Evolutionary conservation across 306 rosid genomes (phyloP), one percentile per base, ranked within the genome.

Genomic region (Trifolium fragiferum): DNA sequence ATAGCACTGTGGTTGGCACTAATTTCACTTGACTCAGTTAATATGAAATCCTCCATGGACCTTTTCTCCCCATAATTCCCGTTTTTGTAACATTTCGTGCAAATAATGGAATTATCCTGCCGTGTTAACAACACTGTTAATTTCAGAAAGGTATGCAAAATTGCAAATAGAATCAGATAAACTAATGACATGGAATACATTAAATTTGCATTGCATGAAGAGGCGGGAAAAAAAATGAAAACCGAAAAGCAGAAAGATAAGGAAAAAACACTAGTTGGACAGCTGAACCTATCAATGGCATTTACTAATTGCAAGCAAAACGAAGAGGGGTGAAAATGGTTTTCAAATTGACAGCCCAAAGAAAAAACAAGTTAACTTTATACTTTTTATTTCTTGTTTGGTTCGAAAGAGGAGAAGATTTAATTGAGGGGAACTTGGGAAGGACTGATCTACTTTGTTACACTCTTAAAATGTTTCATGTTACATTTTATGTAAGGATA

Each of bases 31-130:
- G 74, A 76, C 83, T 87, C 87, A 1, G 18, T 68, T 30, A 80
- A 75, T 79, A 72, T 81, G 67, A 85, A 92, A 79, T 90, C 93
- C 80, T 86, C 88, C 72, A 75, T 64, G n/a, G 78, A 76, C 79
- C 89, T 84, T 70, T 83, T 82, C 82, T 92, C 97, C 68, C 97
- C 97, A 46, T 69, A 90, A 37, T 82, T 87, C 77, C 90, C 93
- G 68, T 76, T 75, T 68, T 86, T 66, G 86, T 82, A 92, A 79
- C 99, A 94, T 55, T 90, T 86, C 5, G 38, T 33, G 58, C 99
- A 92, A 76, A 87, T 78, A 8, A 77, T 47, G 70, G 79, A 85
- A 68, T 87, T 82, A 57, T 82, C 97, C 99, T 94, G 92, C 75
- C n/a, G 80, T 14, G 47, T 33, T 6, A 76, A 27, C 35, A 15